Conservation (phyloP, 345 rosid species). For the Aethionema arabicum region DNA sequence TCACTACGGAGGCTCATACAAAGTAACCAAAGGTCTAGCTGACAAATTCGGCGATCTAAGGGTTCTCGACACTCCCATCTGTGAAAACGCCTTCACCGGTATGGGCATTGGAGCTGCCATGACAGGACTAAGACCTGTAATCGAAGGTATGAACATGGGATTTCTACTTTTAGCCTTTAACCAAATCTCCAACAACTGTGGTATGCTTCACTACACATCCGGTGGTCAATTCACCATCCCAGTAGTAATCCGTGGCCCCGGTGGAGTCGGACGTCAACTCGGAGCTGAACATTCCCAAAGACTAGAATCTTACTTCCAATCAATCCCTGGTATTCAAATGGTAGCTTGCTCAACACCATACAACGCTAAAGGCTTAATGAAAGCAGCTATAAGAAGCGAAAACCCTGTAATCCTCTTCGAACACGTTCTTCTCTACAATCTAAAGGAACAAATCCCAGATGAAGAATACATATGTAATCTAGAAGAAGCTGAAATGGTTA, state of each 20-base stretch:
- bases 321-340: slow-evolving; percentile 94
- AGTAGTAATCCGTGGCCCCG: slow-evolving; percentile 81
- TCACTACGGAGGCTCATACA: slow-evolving; percentile 90
- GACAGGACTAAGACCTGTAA: slow-evolving; percentile 80
- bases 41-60: slow-evolving; percentile 71
- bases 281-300: slow-evolving; percentile 95
- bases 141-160: slow-evolving; percentile 96
- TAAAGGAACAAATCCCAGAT: slow-evolving; percentile 83
- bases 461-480: slow-evolving; percentile 82
- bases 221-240: slow-evolving; percentile 92
- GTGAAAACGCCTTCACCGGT: slow-evolving; percentile 90
- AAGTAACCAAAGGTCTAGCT: slow-evolving; percentile 79
- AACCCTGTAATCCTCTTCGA: slow-evolving; percentile 92
- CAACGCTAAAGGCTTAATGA: slow-evolving; percentile 93
- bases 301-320: slow-evolving; percentile 88
- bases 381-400: slow-evolving; percentile 88
- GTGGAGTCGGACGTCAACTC: slow-evolving; percentile 92
- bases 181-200: slow-evolving; percentile 95
- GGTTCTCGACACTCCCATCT: slow-evolving; percentile 88
- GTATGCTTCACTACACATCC: slow-evolving; percentile 95
- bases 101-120: slow-evolving; percentile 95
- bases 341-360: slow-evolving; percentile 94
- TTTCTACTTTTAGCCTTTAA: slow-evolving; percentile 91
- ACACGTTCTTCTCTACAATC: slow-evolving; percentile 88
- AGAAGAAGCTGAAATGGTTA: slow-evolving; percentile 94